Evolutionary conservation across 2,329 filamentous ascomycete species (phyloP), one percentile per base, ranked within the genome.

Genomic region (Sporothrix sp.): DNA sequence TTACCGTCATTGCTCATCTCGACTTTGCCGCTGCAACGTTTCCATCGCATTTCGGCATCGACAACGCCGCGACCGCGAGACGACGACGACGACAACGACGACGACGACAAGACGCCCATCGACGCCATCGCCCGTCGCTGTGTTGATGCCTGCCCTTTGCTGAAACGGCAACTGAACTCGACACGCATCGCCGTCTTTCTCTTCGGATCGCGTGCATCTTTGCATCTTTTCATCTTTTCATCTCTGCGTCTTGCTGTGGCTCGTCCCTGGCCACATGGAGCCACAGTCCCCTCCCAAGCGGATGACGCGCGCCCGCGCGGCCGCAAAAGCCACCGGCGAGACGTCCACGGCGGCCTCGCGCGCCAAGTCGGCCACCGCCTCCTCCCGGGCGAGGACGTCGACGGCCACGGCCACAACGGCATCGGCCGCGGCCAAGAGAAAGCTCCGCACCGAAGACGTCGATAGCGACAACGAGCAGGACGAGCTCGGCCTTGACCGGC

Each of bases 361-460:
- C 13, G 58, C 63, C 32, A 71, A 71, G 58, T 66, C 68, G 2
- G 68, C 71, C 52, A 74, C 66, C 53, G 68, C 74, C 51, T 67
- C 72, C 13, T 67, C 73, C 28, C 73, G 71, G 59, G 67, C 74
- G 38, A 76, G 69, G 60, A 64, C 68, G 58, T 51, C 65, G 46
- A 64, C 64, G 56, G 63, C 66, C 40, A 52, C 61, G 18, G 59
- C 62, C 16, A 52, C 61, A 21, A 57, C 60, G 11, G 54, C 62
- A 1, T 56, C 61, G 49, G 59, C 57, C 11, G 58, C 65, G 7
- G 53, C 64, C 25, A 77, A 77, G 61, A 66, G 79, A 55, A 83
- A 82, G 66, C 72, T 70, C 28, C 69, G 74, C 52, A 61, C 71
- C 13, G 76, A 81, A 43, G 77, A 80, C 37, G 62, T 63, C n/a